Conservation (phyloP, 345 rosid species). For the Citrus sinensis region DNA sequence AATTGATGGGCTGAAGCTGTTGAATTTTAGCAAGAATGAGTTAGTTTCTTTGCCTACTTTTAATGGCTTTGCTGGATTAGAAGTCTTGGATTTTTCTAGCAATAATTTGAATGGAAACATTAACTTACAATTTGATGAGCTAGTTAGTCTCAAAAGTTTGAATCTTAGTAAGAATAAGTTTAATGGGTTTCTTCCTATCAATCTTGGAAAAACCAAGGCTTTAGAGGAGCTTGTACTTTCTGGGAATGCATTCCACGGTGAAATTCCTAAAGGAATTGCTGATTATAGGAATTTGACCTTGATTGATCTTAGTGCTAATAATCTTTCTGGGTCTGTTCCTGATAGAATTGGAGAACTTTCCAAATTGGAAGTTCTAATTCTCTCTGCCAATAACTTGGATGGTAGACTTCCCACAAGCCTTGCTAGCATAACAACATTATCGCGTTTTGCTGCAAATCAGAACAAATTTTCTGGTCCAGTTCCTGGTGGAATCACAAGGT, state of each 20-base stretch:
- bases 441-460: constrained; percentile 58
- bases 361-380: constrained; percentile 41
- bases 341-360: constrained; percentile 41
- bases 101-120: constrained; percentile 36
- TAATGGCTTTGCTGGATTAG: constrained; percentile 43
- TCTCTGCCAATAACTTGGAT: constrained; percentile 43
- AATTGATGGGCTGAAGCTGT: constrained; percentile 38
- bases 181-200: constrained; percentile 41
- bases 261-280: constrained; percentile 40
- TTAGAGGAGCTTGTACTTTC: constrained; percentile 55
- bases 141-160: constrained; percentile 46
- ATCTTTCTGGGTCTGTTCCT: constrained; percentile 48
- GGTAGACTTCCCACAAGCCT: constrained; percentile 49
- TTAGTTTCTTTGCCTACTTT: constrained; percentile 45
- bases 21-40: constrained; percentile 53
- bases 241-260: constrained; percentile 31
- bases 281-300: constrained; percentile 31
- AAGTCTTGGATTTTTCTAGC: constrained; percentile 55
- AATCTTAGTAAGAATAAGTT: constrained; percentile 39
- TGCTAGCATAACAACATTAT: constrained; percentile 36
- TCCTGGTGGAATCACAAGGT: constrained; percentile 47
- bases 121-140: constrained; percentile 37
- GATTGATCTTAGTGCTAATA: constrained; percentile 57
- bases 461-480: constrained; percentile 46
- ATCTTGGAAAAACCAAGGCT: constrained; percentile 27